A percentile compares a stretch with the other conserved stretches of the same genome.
phyloP scores from a whole-genome alignment of 2,329 filamentous ascomycete species.

The Bipolaris sorokiniana region DNA sequence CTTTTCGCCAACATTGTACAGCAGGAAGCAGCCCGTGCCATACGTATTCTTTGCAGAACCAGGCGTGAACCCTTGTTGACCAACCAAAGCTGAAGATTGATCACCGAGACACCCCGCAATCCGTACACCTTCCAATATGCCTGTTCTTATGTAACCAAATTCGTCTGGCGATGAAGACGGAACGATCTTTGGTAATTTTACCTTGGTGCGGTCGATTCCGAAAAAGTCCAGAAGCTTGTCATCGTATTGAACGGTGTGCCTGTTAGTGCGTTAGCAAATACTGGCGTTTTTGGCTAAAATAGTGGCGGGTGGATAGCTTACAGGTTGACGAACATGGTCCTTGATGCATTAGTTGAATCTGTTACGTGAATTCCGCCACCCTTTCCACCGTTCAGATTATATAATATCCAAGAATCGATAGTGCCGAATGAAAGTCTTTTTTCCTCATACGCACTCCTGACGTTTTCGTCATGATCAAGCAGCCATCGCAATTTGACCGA shows the following conservation, averaged over 20 bases:
- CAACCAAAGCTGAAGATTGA: conserved; percentile 84
- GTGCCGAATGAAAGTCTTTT: conserved; percentile 82
- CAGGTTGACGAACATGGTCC: conserved; percentile 95
- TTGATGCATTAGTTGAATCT: conserved; percentile 84
- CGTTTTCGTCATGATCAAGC: conserved; percentile 71
- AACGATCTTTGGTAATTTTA: conserved; percentile 81
- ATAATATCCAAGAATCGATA: conserved; percentile 87
- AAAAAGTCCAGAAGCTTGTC: conserved; percentile 80
- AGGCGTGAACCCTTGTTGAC: conserved; percentile 81
- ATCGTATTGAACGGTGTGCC: conserved; percentile 76
- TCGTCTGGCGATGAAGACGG: conserved; percentile 76
- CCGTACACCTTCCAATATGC: conserved; percentile 69
- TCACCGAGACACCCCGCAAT: conserved; percentile 89
- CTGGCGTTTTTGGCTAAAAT: conserved; percentile 1
- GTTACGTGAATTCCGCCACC: conserved; percentile 76
- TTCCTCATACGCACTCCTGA: conserved; percentile 76
- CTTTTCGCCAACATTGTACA: conserved; percentile 85
- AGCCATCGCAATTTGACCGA: conserved; percentile 87
- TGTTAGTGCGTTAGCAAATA: conserved; percentile 10
- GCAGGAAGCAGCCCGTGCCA: conserved; percentile 85
- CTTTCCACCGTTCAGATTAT: conserved; percentile 77
- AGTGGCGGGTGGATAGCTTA: conserved; percentile 6
- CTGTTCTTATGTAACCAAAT: conserved; percentile 71
- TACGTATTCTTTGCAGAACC: conserved; percentile 91
- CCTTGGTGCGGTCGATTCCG: conserved; percentile 72